A percentile compares a stretch with the other conserved stretches of the same genome.
These are phyloP conservation scores for Lentinula guzmanii DNA, from an alignment of 768 basidiomycete species.

Conservation along the genomic window DNA sequence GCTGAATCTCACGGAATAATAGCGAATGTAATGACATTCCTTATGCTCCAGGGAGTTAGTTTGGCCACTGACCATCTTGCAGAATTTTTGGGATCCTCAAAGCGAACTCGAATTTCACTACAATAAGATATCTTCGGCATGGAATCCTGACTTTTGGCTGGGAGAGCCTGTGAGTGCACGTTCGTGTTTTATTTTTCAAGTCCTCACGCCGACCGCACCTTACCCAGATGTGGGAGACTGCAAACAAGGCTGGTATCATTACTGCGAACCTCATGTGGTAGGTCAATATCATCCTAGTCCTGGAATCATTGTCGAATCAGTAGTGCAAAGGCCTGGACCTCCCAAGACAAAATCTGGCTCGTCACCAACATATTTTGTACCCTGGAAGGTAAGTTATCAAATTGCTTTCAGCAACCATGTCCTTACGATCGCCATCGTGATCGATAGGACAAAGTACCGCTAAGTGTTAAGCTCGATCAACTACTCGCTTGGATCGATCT, in stretches of 20 bases:
- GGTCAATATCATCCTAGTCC: conserved; percentile 17
- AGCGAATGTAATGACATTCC: conserved; percentile 55
- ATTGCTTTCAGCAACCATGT: neutral
- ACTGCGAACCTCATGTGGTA: conserved; percentile 94
- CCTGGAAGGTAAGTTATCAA: conserved; percentile 54
- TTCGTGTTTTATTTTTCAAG: neutral
- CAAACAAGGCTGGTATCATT: conserved; percentile 59
- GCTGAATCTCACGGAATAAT: conserved; percentile 91
- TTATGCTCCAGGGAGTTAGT: neutral
- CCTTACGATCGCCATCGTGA: neutral
- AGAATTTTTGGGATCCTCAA: conserved; percentile 87
- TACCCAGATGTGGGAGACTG: conserved; percentile 88
- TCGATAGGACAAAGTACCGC: conserved; percentile 50
- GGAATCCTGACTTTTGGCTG: conserved; percentile 76
- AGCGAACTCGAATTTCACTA: conserved; percentile 65
- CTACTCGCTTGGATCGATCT: conserved; percentile 80
- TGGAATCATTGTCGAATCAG: neutral
- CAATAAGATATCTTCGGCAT: conserved; percentile 51
- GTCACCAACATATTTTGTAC: conserved; percentile 70
- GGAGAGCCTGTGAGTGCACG: conserved; percentile 71
- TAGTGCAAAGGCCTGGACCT: conserved; percentile 68
- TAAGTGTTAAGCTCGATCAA: conserved; percentile 68
- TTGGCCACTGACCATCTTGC: neutral
- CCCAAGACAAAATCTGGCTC: conserved; percentile 59
- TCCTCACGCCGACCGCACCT: neutral